Evolutionary conservation across 371 early-diverging fungal genomes (phyloP), one percentile per base, ranked within the genome.

Genomic region (Blakeslea trispora): DNA sequence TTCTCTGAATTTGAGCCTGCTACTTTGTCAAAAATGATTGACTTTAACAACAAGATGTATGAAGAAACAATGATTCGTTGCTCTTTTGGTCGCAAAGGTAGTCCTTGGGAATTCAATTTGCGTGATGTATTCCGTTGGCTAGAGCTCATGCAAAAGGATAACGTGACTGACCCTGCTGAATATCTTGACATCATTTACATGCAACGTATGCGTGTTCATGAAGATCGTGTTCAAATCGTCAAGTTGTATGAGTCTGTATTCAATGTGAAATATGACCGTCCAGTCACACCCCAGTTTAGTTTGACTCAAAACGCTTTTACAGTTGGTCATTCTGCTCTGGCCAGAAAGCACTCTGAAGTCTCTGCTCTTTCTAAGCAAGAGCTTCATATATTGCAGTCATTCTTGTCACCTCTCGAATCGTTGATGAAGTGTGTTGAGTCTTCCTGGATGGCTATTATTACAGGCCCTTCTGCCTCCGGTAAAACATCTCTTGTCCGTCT

Each of bases 71-170:
- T 93, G 89, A 81, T 84, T 32, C 79, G 79, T 47, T 79, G 91
- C 40, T 61, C 66, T 37, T 96, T 96, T 76, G 98, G 93, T 31
- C 74, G 82, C 28, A 75, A 81, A 3, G 99, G 99, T n/a, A 78
- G 86, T 15, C 99, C 99, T 3, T 98, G 98, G 98, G 98, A 98
- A 67, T 98, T 98, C 73, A 98, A 98, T 63, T 72, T 98, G 52
- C 91, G 99, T 41, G 99, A 98, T 79, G 90, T 96, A 19, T 86
- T 93, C 75, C 88, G 99, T 47, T 97, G 98, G 93, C 77, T 97
- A 56, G 93, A 96, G 44, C 68, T 95, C 24, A 81, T 88, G 79
- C 73, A 75, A 28, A 62, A 75, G 39, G 81, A 78, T 40, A 61
- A 74, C 34, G 63, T 62, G 7, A 59, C 68, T 42, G 79, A 84